These are phyloP conservation scores for Drosera spatulata DNA, from an alignment of 179 eudicot genomes.

Conservation along the genomic window DNA sequence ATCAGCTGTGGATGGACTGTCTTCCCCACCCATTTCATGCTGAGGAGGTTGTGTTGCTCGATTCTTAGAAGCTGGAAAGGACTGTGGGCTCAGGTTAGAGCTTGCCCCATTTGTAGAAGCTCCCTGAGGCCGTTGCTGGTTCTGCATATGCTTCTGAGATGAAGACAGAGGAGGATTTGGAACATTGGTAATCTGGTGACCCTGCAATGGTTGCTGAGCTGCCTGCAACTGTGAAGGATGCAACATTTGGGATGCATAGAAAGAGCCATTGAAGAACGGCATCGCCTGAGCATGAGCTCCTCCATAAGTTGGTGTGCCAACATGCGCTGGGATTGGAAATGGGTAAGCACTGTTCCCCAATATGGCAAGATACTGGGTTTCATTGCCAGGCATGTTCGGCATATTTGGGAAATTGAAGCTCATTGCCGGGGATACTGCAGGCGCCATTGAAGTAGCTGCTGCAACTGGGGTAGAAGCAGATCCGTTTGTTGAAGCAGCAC, in stretches of 20 bases:
- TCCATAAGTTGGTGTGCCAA: slow-evolving; percentile 64
- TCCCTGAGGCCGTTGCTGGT: slow-evolving; percentile 46
- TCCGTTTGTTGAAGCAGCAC: slow-evolving; percentile 19
- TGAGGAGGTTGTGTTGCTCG: slow-evolving; percentile 35
- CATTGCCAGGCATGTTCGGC: slow-evolving; percentile 27
- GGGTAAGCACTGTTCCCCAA: slow-evolving; percentile 63
- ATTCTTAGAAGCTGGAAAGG: slow-evolving; percentile 37
- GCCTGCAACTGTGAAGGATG: slow-evolving; percentile 77
- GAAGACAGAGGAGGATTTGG: slow-evolving; percentile 63
- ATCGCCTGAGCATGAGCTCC: slow-evolving; percentile 69
- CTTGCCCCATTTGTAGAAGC: slow-evolving; percentile 21
- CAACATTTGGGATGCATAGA: slow-evolving; percentile 79
- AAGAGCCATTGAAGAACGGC: slow-evolving; percentile 72
- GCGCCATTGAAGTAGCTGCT: slow-evolving; percentile 23
- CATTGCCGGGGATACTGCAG: slow-evolving; percentile 34
- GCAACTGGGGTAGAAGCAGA: slow-evolving; percentile 27
- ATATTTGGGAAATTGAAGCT: slow-evolving; percentile 77
- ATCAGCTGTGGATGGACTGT: slow-evolving; percentile 39
- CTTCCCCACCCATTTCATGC: slow-evolving; percentile 55
- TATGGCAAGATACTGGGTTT: slow-evolving; percentile 80
- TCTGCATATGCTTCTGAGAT: slow-evolving; percentile 78
- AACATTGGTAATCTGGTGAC: slow-evolving; percentile 41
- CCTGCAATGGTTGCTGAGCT: slow-evolving; percentile 32
- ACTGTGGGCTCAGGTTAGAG: slow-evolving; percentile 38
- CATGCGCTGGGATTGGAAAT: slow-evolving; percentile 65